Base-by-base conservation (phyloP, 441 rosid genomes). In the Jatropha podagrica region DNA sequence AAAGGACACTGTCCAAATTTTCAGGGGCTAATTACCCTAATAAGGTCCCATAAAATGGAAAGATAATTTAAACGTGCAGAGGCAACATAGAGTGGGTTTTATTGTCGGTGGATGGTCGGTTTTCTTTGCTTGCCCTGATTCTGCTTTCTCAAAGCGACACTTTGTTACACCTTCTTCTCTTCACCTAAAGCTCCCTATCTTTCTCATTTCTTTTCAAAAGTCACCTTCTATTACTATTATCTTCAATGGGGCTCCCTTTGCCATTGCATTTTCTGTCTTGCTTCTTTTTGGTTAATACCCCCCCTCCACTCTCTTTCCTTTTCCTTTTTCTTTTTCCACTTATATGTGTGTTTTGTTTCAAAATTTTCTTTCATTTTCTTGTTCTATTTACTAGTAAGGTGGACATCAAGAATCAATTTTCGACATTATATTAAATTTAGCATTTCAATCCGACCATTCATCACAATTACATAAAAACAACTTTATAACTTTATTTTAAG, bases 101-200 rank as follows among this genome's bases (percentile, higher is more conserved):
- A 42, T 52, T 87, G 87, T 87, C 87, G 85, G 85, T 82, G 85
- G 87, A 75, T 85, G 84, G 89, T 85, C 83, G 83, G 85, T 61
- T 42, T 46, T 40, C 66, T 55, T 56, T 54, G 70, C 27, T 75
- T 74, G 71, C 80, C 68, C 74, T 60, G 37, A 26, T 26, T 7
- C 65, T 10, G 32, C 32, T 32, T 32, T 32, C 32, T 32, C 32
- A 32, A 32, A 32, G 32, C 32, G 32, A 32, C 32, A 32, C 32
- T 32, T 32, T 32, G 32, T 32, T 32, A 32, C 13, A 10, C n/a
- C 15, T 14, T 20, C 64, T 15, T 13, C 52, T 10, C 11, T 26
- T 26, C 32, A 32, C 32, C 32, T 32, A 32, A 32, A 32, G 32
- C 32, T 32, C 32, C 32, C 32, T 32, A 32, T 32, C 32, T 32